phyloP scores from a whole-genome alignment of 2,329 filamentous ascomycete species.

The Exophiala xenobiotica region DNA sequence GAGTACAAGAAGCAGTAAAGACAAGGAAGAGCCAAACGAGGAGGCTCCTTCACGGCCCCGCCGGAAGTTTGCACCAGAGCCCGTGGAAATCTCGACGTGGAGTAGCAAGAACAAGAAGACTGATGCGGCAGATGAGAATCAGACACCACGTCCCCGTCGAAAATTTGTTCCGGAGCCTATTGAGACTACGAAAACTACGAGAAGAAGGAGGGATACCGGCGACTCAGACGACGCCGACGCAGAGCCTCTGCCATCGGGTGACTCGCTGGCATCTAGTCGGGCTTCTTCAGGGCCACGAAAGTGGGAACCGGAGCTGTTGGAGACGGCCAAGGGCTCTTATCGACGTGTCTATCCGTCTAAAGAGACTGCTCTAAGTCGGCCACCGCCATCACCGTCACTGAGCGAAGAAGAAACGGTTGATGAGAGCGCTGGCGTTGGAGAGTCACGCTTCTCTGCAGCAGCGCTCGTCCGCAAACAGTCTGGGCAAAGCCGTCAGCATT shows the following conservation, averaged over 20 bases:
- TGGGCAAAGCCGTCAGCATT: constrained; percentile 48
- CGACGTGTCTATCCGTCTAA: constrained; percentile 44
- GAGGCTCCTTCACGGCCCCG: constrained; percentile 21
- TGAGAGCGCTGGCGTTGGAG: constrained; percentile 29
- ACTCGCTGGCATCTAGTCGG: constrained; percentile 20
- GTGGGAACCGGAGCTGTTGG: constrained; percentile 78
- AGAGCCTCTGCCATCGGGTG: constrained; percentile 5
- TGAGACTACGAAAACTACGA: constrained; percentile 58
- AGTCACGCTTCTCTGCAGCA: constrained; percentile 48
- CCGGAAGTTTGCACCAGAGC: constrained; percentile 44
- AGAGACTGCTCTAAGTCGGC: constrained; percentile 2
- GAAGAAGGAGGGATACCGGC: constrained; percentile 8
- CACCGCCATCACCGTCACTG: constrained; percentile 6
- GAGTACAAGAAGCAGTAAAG: constrained; percentile 24
- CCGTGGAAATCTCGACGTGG: constrained; percentile 45
- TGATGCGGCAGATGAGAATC: constrained; percentile 30
- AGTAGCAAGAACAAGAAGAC: constrained; percentile 33
- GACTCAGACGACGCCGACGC: constrained; percentile 20
- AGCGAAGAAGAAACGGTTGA: constrained; percentile 20
- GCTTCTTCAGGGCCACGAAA: constrained; percentile 38
- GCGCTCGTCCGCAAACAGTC: constrained; percentile 39
- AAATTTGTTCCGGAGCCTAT: constrained; percentile 69
- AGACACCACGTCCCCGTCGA: constrained; percentile 45
- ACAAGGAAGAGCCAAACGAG: constrained; percentile 19
- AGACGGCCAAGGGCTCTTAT: constrained; percentile 71